Conservation (phyloP, 352 stramenopile genomes). For the Phytophthora quininea region DNA sequence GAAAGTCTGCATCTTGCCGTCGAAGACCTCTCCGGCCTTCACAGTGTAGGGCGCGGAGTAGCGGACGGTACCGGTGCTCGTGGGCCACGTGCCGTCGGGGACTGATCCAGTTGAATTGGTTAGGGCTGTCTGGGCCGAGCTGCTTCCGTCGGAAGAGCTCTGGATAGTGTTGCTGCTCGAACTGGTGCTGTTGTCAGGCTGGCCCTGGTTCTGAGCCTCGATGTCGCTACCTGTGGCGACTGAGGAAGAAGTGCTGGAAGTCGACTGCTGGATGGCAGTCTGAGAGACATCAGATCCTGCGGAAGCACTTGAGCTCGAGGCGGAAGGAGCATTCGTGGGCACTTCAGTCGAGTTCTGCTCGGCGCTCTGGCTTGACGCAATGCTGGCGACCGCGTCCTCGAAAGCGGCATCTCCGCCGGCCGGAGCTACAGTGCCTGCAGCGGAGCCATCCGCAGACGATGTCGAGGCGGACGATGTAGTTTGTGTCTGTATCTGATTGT, state of each 20-base stretch:
- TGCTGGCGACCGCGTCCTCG: constrained; percentile 21
- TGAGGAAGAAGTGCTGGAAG: constrained; percentile 15
- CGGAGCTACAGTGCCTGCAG: constrained; percentile 20
- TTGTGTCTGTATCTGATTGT: constrained; percentile 1
- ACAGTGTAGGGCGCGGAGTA: constrained; percentile 32
- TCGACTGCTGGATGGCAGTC: constrained; percentile 19
- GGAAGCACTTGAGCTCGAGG: no score
- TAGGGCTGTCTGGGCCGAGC: neutral
- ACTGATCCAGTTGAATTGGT: neutral
- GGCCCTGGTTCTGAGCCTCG: constrained; percentile 1
- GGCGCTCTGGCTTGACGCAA: constrained; percentile 12
- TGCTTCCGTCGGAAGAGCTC: constrained; percentile 5
- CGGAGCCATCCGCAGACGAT: neutral
- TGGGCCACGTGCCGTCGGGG: constrained; percentile 9
- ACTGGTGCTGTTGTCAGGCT: constrained; percentile 3
- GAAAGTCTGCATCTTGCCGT: constrained; percentile 42
- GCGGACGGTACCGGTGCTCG: constrained; percentile 13
- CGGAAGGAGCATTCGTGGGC: neutral
- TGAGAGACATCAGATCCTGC: constrained; percentile 12
- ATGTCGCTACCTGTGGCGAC: neutral
- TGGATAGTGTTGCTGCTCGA: neutral
- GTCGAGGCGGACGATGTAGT: neutral
- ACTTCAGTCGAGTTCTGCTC: constrained; percentile 20
- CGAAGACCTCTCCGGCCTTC: constrained; percentile 35
- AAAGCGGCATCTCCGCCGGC: constrained; percentile 14